Base-by-base conservation (phyloP, 495 filamentous ascomycete species). In the Aspergillus homomorphus region DNA sequence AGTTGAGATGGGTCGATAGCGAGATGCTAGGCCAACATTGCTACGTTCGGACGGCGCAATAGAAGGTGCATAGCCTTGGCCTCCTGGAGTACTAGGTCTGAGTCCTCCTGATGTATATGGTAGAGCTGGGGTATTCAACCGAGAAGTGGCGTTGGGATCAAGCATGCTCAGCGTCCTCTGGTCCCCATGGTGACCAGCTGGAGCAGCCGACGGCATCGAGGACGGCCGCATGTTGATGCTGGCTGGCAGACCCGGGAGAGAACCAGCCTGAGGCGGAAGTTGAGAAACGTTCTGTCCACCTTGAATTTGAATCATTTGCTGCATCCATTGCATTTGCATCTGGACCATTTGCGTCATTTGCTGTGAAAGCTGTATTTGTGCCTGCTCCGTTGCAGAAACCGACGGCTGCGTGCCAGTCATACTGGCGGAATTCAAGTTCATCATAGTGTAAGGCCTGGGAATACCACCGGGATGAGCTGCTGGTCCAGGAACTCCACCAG, bases 31-130 rank as follows among this genome's bases (percentile, higher is more conserved):
- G 3, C 94, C 95, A 56, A 97, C 80, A 69, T 91, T 98, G 73
- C 90, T 96, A 51, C 94, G 87, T 74, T 98, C 94, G 1, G 89
- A 96, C 4, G 94, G 95, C 4, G 94, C 92, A 56, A 98, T 93
- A 4, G 86, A 89, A 3, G 88, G 77, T 0, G 87, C 78, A 67
- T 90, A 91, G 19, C 82, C 81, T 52, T 71, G 66, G 18, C 69
- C 67, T 26, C 53, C 59, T 23, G 68, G 62, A 8, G 69, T 73
- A 28, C 57, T 61, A 22, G 76, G 73, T 5, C 70, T 66, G 57
- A 65, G 59, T 6, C 50, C 65, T 10, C 67, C 66, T 6, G 69
- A 61, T 0, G 67, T 63, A 60, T 73, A 68, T 15, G 73, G 69
- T 62, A 65, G 63, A 0, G 69, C 65, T 14, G 70, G 68, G 22